Base-by-base conservation (phyloP, 441 rosid species). In the Eruca vesicaria region DNA sequence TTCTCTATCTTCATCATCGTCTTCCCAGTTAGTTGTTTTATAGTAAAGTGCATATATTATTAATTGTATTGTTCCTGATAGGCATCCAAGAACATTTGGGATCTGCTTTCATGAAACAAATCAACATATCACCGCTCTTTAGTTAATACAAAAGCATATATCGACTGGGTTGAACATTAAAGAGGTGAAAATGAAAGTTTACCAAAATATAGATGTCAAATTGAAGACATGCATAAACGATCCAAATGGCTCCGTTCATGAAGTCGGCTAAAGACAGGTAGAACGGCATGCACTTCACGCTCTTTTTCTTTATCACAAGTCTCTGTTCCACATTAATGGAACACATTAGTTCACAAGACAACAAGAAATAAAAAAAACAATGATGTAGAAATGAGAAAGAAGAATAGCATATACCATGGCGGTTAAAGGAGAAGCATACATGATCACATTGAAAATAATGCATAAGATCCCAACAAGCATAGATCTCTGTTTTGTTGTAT, bases 271-370 rank as follows among this genome's bases (percentile, higher is more conserved):
- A 55, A 1, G 99, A 90, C 21, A 94, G 63, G 68, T 33, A 86
- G 73, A 92, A 84, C 12, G 98, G 98, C 99, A 95, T 92, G 65
- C 84, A 95, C 83, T 89, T 94, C 79, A 94, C 99, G 63, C 99
- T 94, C 78, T 92, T 90, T 11, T 96, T 89, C 29, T 78, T 71
- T 15, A 90, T 87, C 83, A 92, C 98, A 80, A 77, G 67, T 87
- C 86, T 89, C 99, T 94, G 91, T 79, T 71, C 35, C 36, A 69
- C 60, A 20, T 71, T 26, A 43, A 36, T 10, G 35, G 41, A 41
- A 56, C 5, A 26, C 57, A 75, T 36, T 18, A 53, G 63, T 65
- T 69, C 68, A 64, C 80, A 66, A 63, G 69, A 71, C 41, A 55
- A 58, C 21, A 63, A n/a, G 7, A 45, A 45, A n/a, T 14, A 41